Conservation (phyloP, 495 filamentous ascomycete genomes). For the Aspergillus sparsus region DNA sequence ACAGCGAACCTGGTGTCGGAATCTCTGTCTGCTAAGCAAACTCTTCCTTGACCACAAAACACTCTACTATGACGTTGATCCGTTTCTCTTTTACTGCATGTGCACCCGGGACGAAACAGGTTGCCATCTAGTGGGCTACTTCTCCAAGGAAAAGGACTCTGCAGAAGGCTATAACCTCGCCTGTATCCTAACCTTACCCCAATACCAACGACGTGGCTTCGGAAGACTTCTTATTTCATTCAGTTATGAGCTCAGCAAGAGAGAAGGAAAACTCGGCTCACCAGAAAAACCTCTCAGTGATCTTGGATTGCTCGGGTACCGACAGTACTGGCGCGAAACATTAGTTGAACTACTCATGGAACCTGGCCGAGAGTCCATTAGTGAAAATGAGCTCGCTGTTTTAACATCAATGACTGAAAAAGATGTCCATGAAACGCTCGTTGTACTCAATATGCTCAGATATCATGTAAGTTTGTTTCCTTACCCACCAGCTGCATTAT, state of each 20-base stretch:
- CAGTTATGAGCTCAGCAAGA: slow-evolving; percentile 95
- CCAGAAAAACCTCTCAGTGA: slow-evolving; percentile 97
- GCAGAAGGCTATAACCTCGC: slow-evolving; percentile 96
- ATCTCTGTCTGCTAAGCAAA: slow-evolving; percentile 90
- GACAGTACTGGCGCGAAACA: slow-evolving; percentile 95
- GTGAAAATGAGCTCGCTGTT: slow-evolving; percentile 76
- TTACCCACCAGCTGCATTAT: not conserved
- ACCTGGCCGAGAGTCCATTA: slow-evolving; percentile 60
- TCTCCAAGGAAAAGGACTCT: slow-evolving; percentile 96
- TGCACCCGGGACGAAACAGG: slow-evolving; percentile 80
- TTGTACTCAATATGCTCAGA: slow-evolving; percentile 89
- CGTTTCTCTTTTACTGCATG: slow-evolving; percentile 99
- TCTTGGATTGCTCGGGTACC: slow-evolving; percentile 85
- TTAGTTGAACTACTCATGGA: slow-evolving; percentile 81
- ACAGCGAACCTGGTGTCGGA: slow-evolving; percentile 96
- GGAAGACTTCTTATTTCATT: slow-evolving; percentile 93
- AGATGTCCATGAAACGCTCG: slow-evolving; percentile 90
- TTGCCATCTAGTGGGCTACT: slow-evolving; percentile 93
- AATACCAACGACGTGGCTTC: slow-evolving; percentile 93
- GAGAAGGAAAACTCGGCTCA: slow-evolving; percentile 90
- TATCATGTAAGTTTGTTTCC: slow-evolving; percentile 62
- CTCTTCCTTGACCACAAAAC: slow-evolving; percentile 99
- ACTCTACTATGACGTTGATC: slow-evolving; percentile 99
- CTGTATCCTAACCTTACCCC: slow-evolving; percentile 93
- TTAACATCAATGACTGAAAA: slow-evolving; percentile 90